Evolutionary conservation across 83 land plant genomes (phyloP), one percentile per base, ranked within the genome.

Genomic region (Thuja plicata): DNA sequence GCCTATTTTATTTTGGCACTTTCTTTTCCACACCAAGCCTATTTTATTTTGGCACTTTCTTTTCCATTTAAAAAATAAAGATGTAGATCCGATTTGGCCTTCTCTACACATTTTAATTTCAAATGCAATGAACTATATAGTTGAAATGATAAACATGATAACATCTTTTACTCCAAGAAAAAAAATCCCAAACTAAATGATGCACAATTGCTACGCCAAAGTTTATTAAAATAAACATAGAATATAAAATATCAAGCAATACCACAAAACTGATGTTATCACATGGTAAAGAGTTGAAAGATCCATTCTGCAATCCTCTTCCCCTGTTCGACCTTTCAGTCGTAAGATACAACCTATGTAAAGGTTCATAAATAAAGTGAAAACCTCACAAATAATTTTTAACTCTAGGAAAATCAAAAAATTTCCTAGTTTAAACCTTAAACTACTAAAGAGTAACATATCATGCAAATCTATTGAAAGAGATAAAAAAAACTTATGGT

Each of bases 271-370:
- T n/a, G 0, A 40, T 16, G 62, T 79, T 79, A 96, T 73, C 90
- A 98, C 99, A 95, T 94, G 89, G 90, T 93, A 98, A 46, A 98
- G 96, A 37, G 97, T 97, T 41, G 99, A 98, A 57, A 98, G 90
- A 17, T 99, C 96, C 8, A 94, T 93, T 85, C 96, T 90, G 91
- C 98, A 97, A 88, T 98, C 99, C 8, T 94, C 92, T 88, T 97
- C 99, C 70, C 97, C 99, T 46, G 99, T 96, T 6, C 99, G 94
- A 5, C 99, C 99, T 93, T 98, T 98, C 41, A 98, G 91, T 87
- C 99, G 95, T 90, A 95, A 34, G 99, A 99, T 78, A 98, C 99
- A 43, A 98, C 99, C 99, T 98, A 92, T 34, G 89, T 8, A 80
- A 45, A 57, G 46, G 30, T 81, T 52, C 24, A 74, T 54, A 32